phyloP scores from a whole-genome alignment of 176 grass and related monocot species.

The Oryza officinalis region DNA sequence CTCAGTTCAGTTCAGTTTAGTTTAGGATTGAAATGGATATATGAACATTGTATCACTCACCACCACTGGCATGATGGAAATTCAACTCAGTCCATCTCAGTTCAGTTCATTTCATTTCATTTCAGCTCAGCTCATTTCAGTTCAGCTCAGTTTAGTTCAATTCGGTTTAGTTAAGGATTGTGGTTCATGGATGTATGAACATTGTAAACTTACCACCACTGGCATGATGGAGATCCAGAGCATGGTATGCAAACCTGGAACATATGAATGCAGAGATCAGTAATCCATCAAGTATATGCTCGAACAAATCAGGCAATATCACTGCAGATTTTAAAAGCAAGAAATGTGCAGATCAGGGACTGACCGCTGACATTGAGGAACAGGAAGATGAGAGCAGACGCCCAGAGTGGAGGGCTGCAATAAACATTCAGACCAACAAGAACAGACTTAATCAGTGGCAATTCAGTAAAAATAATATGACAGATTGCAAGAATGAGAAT shows the following conservation, averaged over 20 bases:
- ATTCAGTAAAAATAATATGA: neutral
- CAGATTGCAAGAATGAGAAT: neutral
- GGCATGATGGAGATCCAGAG: slow-evolving; percentile 88
- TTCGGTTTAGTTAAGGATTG: neutral
- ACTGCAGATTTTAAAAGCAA: neutral
- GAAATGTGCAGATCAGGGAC: neutral
- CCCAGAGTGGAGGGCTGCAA: slow-evolving; percentile 70
- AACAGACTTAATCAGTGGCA: neutral
- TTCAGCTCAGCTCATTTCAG: neutral
- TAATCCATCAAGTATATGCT: neutral
- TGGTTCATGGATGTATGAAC: too few species aligned
- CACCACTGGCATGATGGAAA: slow-evolving; percentile 55
- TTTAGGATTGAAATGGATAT: too few species aligned
- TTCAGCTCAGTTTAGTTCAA: neutral
- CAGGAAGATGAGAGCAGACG: slow-evolving; percentile 76
- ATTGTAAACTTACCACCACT: slow-evolving; percentile 50
- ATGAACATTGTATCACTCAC: slow-evolving; percentile 29
- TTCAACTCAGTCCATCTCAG: too few species aligned
- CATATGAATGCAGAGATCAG: neutral
- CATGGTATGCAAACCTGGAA: slow-evolving; percentile 76
- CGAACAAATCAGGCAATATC: neutral
- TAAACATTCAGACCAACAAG: slow-evolving; percentile 9
- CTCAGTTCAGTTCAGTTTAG: neutral
- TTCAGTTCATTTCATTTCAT: too few species aligned
- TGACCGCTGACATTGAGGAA: slow-evolving; percentile 78